A percentile compares a stretch with the other conserved stretches of the same genome.
These are phyloP conservation scores for Suillus brevipes DNA, from an alignment of 768 basidiomycete species.

Conservation along the genomic window DNA sequence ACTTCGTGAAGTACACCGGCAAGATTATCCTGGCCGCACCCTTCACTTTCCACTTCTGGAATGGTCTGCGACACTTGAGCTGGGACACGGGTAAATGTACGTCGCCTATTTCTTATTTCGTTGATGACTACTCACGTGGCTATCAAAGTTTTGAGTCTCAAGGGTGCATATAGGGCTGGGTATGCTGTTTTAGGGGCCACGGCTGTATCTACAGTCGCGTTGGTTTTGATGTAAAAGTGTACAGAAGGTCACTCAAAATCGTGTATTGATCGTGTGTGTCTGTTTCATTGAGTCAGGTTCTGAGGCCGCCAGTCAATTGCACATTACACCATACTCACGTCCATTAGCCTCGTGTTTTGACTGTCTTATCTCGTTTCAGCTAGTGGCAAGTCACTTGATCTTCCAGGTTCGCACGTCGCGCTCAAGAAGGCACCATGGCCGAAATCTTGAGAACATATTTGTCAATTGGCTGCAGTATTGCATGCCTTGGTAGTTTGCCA, in stretches of 20 bases:
- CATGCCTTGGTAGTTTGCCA: neutral
- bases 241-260: too few relatives aligned
- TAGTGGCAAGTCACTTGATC: too few relatives aligned
- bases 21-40: slow-evolving; percentile 83
- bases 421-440: neutral
- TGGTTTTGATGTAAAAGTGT: slow-evolving; percentile 49
- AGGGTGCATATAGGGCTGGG: slow-evolving; percentile 76
- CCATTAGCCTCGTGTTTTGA: too few relatives aligned
- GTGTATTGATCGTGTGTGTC: too few relatives aligned
- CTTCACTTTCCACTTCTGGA: slow-evolving; percentile 88
- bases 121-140: neutral
- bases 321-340: too few relatives aligned
- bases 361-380: too few relatives aligned
- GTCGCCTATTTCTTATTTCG: slow-evolving; percentile 34
- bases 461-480: neutral
- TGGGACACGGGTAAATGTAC: slow-evolving; percentile 91
- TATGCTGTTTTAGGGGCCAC: slow-evolving; percentile 84
- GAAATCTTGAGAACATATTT: neutral
- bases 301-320: too few relatives aligned
- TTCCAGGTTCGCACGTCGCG: neutral
- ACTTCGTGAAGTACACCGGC: slow-evolving; percentile 69
- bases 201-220: slow-evolving; percentile 68
- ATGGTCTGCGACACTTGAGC: slow-evolving; percentile 84
- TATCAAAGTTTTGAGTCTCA: slow-evolving; percentile 70
- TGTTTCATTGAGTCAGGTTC: too few relatives aligned